These are phyloP conservation scores for Neocallimastix lanati DNA, from an alignment of 192 early-diverging fungal species.

Conservation along the genomic window DNA sequence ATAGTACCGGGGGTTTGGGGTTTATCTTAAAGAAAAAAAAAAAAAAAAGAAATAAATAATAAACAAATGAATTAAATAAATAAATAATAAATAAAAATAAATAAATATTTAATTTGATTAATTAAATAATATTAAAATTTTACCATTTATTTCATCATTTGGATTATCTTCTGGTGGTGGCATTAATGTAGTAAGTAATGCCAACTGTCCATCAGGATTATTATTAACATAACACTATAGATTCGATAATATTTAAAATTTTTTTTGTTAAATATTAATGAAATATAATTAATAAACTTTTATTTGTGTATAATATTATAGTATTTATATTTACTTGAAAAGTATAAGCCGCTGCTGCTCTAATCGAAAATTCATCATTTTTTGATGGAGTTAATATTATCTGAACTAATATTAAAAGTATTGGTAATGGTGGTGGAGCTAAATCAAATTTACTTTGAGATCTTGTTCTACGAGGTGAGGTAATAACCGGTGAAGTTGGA, in stretches of 20 bases:
- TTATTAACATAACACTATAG: conserved; percentile 47
- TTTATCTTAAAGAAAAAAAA: conserved; percentile 21
- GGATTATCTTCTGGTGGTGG: conserved; percentile 56
- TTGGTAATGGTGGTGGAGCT: conserved; percentile 21
- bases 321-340: too few relatives aligned
- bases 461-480: conserved; percentile 6
- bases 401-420: conserved; percentile 61
- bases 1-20: conserved; percentile 75
- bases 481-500: conserved; percentile 20
- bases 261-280: too few relatives aligned
- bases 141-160: conserved; percentile 29
- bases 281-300: neutral
- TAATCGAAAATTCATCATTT: conserved; percentile 44
- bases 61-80: too few relatives aligned
- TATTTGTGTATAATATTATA: too few relatives aligned
- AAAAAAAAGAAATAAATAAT: too few relatives aligned
- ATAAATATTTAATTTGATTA: too few relatives aligned
- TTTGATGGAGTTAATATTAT: conserved; percentile 54
- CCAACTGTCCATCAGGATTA: conserved; percentile 76
- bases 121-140: too few relatives aligned
- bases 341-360: conserved; percentile 69
- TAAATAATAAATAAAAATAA: too few relatives aligned
- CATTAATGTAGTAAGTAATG: conserved; percentile 66
- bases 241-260: neutral
- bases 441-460: conserved; percentile 8